A percentile compares a stretch with the other conserved stretches of the same genome.
These are phyloP conservation scores for Saksenaea vasiformis DNA, from an alignment of 371 early-diverging fungal species.

Conservation along the genomic window DNA sequence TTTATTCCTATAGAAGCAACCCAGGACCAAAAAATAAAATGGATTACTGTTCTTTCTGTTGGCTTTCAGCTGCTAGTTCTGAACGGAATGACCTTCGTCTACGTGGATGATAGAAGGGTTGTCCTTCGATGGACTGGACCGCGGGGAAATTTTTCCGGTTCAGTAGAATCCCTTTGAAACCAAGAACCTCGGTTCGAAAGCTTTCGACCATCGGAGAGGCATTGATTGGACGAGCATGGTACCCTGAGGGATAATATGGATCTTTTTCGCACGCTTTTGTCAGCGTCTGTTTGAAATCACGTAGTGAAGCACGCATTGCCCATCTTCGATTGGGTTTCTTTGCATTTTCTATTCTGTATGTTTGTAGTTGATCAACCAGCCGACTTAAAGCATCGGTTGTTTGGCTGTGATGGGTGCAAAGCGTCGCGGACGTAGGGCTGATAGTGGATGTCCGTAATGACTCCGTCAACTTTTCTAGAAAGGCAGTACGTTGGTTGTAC, in stretches of 20 bases:
- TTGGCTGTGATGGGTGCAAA: neutral
- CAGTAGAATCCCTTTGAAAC: neutral
- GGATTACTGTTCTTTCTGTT: neutral
- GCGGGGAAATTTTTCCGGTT: slow-evolving; percentile 2
- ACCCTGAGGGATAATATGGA: neutral
- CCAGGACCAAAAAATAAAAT: no score
- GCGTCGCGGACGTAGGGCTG: neutral
- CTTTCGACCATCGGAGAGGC: neutral
- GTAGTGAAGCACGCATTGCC: neutral
- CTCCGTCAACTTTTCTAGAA: neutral
- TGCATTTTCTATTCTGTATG: neutral
- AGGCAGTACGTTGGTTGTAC: neutral
- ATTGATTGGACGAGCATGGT: neutral
- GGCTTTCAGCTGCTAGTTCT: neutral
- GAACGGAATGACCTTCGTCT: neutral
- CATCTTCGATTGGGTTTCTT: neutral
- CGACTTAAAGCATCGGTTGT: neutral
- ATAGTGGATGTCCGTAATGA: neutral
- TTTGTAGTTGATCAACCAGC: neutral
- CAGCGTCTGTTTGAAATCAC: neutral
- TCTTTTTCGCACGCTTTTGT: neutral
- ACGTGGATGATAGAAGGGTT: neutral
- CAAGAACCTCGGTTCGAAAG: neutral
- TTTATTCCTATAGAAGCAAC: no score
- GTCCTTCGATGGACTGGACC: neutral